A percentile compares a stretch with the other conserved stretches of the same genome.
Conservation (phyloP, 352 stramenopile species). For the Detonula confervacea region DNA sequence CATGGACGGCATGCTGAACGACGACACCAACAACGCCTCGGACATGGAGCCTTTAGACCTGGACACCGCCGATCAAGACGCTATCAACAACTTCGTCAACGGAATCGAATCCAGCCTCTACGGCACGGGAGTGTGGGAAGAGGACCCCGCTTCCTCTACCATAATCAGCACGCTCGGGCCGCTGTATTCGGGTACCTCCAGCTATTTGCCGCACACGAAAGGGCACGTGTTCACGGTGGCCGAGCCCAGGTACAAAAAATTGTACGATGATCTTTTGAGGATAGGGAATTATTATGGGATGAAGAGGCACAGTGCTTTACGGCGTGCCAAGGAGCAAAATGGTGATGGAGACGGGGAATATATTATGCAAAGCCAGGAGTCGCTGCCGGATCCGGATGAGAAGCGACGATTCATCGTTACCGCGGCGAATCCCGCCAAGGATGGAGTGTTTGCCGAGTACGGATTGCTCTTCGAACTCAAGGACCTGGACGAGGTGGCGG, state of each 20-base stretch:
- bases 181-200: constrained; percentile 23
- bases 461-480: constrained; percentile 42
- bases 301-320: constrained; percentile 17
- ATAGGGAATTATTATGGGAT: constrained; percentile 34
- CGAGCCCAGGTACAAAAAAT: constrained; percentile 37
- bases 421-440: constrained; percentile 23
- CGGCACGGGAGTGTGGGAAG: constrained; percentile 17
- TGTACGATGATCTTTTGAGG: constrained; percentile 45
- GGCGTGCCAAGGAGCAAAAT: constrained; percentile 5
- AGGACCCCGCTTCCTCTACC: neutral
- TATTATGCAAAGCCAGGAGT: neutral
- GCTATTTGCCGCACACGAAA: constrained; percentile 34
- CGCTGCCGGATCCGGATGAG: constrained; percentile 35
- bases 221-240: constrained; percentile 36
- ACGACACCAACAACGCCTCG: neutral
- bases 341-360: neutral
- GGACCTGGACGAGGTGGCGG: constrained; percentile 45
- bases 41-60: constrained; percentile 12
- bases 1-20: constrained; percentile 7
- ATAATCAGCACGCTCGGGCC: neutral
- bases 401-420: constrained; percentile 46
- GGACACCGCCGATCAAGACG: neutral
- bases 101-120: neutral
- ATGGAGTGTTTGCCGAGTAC: constrained; percentile 49
- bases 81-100: neutral